A percentile compares a stretch with the other conserved stretches of the same genome.
These are phyloP conservation scores for Psidium guajava DNA, from an alignment of 345 rosid genomes.

Conservation along the genomic window DNA sequence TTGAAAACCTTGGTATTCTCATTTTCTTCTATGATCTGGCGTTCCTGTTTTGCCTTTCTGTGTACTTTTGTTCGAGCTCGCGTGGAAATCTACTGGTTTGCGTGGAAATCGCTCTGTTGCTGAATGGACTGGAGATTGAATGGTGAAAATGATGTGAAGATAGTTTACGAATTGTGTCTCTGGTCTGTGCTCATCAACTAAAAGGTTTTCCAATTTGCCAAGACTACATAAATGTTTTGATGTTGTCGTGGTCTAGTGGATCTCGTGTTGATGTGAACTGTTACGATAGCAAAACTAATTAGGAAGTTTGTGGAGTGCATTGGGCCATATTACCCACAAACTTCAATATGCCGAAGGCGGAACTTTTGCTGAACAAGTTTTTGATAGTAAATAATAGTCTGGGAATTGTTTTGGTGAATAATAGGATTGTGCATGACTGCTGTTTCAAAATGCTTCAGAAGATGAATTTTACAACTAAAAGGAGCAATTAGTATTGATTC, in stretches of 20 bases:
- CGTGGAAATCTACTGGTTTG: background rate
- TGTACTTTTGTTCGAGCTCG: background rate
- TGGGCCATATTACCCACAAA: background rate
- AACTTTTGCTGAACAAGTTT: background rate
- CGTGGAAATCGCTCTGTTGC: background rate
- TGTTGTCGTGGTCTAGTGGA: background rate
- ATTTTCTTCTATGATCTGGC: background rate
- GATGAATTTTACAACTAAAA: background rate
- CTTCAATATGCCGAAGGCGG: background rate
- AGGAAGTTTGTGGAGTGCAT: background rate
- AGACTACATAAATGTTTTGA: no score
- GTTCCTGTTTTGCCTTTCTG: background rate
- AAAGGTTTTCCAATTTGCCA: no score
- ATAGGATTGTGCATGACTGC: background rate
- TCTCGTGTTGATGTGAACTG: background rate
- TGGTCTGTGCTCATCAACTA: no score
- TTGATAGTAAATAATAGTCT: background rate
- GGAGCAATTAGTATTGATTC: background rate
- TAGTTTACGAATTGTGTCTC: no score
- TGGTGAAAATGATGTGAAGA: no score
- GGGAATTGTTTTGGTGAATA: background rate
- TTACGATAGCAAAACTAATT: background rate
- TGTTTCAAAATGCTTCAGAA: background rate
- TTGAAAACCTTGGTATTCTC: background rate
- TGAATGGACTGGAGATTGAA: background rate